These are phyloP conservation scores for Toxicodendron radicans DNA, from an alignment of 345 rosid species.

Conservation along the genomic window DNA sequence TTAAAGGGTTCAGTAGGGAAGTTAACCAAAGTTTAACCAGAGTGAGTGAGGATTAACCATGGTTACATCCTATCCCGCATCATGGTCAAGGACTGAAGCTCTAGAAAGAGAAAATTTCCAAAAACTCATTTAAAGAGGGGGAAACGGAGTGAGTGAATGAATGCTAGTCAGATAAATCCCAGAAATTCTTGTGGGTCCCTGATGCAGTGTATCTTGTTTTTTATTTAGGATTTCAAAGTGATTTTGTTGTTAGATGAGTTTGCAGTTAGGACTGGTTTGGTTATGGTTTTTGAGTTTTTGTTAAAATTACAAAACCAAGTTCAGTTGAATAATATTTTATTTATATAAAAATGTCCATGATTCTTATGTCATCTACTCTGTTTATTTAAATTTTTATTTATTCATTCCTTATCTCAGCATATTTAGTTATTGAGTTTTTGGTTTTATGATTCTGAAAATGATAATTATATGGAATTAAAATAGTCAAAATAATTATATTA, in stretches of 20 bases:
- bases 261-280: background rate
- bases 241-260: background rate
- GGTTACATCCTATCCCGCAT: slow-evolving; percentile 36
- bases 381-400: no score
- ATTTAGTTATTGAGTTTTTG: no score
- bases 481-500: no score
- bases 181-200: background rate
- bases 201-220: no score
- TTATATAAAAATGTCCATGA: no score
- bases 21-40: slow-evolving; percentile 21
- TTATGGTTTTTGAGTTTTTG: background rate
- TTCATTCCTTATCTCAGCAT: no score
- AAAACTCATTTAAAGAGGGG: background rate
- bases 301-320: background rate
- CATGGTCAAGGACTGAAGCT: background rate
- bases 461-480: no score
- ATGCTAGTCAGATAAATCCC: background rate
- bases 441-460: no score
- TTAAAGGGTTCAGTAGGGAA: slow-evolving; percentile 9
- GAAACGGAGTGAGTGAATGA: background rate
- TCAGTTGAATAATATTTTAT: no score
- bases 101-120: background rate
- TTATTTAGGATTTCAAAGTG: background rate
- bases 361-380: no score
- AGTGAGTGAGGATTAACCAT: background rate